Evolutionary conservation across 352 stramenopile genomes (phyloP), one percentile per base, ranked within the genome.

Genomic region (Globisporangium middletonii): DNA sequence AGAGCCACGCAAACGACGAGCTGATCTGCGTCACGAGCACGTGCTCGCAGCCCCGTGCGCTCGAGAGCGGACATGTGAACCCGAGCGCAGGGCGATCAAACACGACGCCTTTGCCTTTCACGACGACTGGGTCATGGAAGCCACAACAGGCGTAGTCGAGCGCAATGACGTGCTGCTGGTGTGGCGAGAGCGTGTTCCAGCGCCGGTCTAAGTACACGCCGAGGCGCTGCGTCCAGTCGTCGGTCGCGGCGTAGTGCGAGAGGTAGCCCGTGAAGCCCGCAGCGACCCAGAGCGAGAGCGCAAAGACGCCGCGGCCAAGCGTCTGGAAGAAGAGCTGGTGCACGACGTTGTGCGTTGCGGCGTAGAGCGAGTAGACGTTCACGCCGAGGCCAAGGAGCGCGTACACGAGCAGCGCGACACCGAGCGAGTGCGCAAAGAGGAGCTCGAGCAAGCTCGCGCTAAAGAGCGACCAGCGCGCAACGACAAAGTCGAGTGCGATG

Each of bases 131-230:
- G 18, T 84, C 70, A 43, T 81, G 70, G 41, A 82, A 87, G 8
- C 77, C 77, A 45, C 74, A 87, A 50, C 77, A 85, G 5, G 60
- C 53, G 42, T 76, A 79, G 28, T 80, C 67, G 4, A 87, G 50
- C 19, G 70, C 67, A 45, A 81, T 67, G 4, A 58, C 35, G 35
- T 79, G 64, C 37, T 83, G 69, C 6, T n/a, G 63, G 4, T 55
- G 47, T 1, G 71, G 52, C 9, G 47, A 41, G 12, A 87, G 30
- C 5, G 51, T 51, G 38, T 64, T 73, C 77, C 77, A 85, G 18
- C 75, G 60, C 46, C 60, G 58, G 45, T 82, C 66, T 11, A 87
- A 54, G 30, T 68, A 79, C 9, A 53, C 30, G 7, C n/a, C 52
- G 6, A 87, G 58, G 16, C 70, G 64, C 23, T 43, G 11, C 1